Percentiles rank a stretch among this genome's conserved stretches.
Evolutionary conservation across 805 yeast species (phyloP).

Genomic region (Candida arabinofermentans): DNA sequence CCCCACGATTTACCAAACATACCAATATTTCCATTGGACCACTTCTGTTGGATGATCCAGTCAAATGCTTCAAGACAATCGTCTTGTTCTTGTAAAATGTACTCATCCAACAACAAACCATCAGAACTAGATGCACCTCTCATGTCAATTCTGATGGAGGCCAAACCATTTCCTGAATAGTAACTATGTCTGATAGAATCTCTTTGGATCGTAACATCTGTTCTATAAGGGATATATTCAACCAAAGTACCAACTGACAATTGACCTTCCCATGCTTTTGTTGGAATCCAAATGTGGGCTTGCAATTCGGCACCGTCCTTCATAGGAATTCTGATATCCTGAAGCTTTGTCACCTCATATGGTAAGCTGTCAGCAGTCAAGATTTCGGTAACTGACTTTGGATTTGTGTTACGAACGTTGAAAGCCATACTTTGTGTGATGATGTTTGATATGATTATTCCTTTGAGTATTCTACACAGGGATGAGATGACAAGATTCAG

Average conservation of each 20-base stretch:
- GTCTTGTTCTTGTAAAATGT: conserved; percentile 40
- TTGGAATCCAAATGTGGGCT: conserved; percentile 44
- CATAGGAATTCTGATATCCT: conserved; percentile 35
- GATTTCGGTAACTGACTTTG: conserved; percentile 15
- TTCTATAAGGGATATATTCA: conserved; percentile 44
- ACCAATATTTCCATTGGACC: conserved; percentile 45
- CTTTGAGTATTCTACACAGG: neutral
- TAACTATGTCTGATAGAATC: conserved; percentile 44
- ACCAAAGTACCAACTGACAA: conserved; percentile 35
- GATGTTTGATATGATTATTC: neutral
- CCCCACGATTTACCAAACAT: conserved; percentile 51
- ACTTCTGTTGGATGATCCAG: conserved; percentile 36
- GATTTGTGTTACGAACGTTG: conserved; percentile 35
- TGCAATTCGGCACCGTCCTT: conserved; percentile 36
- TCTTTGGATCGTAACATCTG: conserved; percentile 42
- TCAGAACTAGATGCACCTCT: conserved; percentile 43
- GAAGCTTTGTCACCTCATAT: conserved; percentile 29
- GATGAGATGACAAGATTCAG: neutral
- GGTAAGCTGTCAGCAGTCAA: conserved; percentile 25
- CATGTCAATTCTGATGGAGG: conserved; percentile 43
- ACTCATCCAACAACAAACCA: conserved; percentile 38
- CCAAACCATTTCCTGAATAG: conserved; percentile 44
- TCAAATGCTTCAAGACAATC: conserved; percentile 41
- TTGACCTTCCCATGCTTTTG: conserved; percentile 27
- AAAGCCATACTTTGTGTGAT: conserved; percentile 33